Evolutionary conservation across 1,284 basidiomycete species (phyloP).

Genomic region (Omphalotus olearius): DNA sequence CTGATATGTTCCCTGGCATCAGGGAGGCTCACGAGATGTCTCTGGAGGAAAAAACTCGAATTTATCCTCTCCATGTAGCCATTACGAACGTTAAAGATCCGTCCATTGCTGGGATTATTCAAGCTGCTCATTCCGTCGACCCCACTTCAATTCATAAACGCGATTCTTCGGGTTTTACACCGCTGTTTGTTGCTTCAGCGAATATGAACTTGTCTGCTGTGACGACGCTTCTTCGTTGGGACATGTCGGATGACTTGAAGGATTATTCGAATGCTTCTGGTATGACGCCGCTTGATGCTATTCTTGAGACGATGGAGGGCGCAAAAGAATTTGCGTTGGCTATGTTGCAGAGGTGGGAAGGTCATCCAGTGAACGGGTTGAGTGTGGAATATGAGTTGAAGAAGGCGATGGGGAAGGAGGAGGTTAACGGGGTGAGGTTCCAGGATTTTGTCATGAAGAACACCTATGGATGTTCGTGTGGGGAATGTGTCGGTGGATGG

Average conservation of each 20-base stretch:
- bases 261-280: slow-evolving; percentile 18
- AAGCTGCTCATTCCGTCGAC: neutral
- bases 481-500: no score
- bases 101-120: slow-evolving; percentile 2
- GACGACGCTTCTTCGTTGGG: slow-evolving; percentile 16
- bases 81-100: slow-evolving; percentile 8
- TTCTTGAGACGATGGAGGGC: slow-evolving; percentile 17
- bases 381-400: slow-evolving; percentile 16
- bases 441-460: no score
- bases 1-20: neutral
- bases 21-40: neutral
- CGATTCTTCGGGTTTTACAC: no score
- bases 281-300: slow-evolving; percentile 21
- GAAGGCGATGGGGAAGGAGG: slow-evolving; percentile 10
- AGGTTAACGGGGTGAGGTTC: no score
- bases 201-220: neutral
- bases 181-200: no score
- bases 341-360: slow-evolving; percentile 16
- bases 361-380: slow-evolving; percentile 18
- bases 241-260: slow-evolving; percentile 16
- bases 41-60: neutral
- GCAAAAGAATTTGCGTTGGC: slow-evolving; percentile 14
- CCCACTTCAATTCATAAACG: no score
- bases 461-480: no score
- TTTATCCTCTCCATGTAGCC: slow-evolving; percentile 16